Conservation (phyloP, 768 basidiomycete genomes). For the Gymnopilus dilepis region DNA sequence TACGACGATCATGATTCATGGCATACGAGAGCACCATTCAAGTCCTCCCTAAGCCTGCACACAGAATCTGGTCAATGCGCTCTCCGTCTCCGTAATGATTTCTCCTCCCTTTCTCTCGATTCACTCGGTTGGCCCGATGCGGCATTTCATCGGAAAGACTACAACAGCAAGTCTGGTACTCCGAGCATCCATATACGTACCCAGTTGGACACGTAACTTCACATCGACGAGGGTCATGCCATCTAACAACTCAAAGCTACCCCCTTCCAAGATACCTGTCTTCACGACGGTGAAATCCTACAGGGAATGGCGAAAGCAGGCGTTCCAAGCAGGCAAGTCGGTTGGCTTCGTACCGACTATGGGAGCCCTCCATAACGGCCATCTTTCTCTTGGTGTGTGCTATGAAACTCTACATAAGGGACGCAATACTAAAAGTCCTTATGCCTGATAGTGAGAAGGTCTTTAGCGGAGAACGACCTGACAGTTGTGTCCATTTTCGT, state of each 20-base stretch:
- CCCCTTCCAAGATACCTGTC: conserved; percentile 46
- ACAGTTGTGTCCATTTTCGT: conserved; percentile 97
- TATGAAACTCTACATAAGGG: conserved; percentile 2
- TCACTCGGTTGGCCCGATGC: neutral
- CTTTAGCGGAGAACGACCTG: conserved; percentile 77
- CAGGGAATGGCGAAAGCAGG: conserved; percentile 76
- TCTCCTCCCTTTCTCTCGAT: neutral
- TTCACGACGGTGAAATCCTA: conserved; percentile 66
- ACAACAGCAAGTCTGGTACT: neutral
- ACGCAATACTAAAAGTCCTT: conserved; percentile 1
- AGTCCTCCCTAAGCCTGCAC: neutral
- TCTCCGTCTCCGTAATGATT: neutral
- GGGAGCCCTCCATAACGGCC: conserved; percentile 96
- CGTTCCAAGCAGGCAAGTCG: conserved; percentile 58
- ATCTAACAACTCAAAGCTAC: conserved; percentile 29
- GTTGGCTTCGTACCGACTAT: conserved; percentile 98
- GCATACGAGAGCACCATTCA: neutral
- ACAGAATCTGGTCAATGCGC: conserved; percentile 1
- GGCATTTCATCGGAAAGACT: neutral
- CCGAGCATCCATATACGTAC: neutral
- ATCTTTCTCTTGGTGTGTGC: conserved; percentile 82
- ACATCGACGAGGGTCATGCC: conserved; percentile 11
- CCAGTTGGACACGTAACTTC: neutral
- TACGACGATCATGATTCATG: neutral
- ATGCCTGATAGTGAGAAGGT: conserved; percentile 66